Percentiles rank a stretch among this genome's conserved stretches.
Conservation (phyloP, 129 eudicot genomes). For the Saussurea involucrata region DNA sequence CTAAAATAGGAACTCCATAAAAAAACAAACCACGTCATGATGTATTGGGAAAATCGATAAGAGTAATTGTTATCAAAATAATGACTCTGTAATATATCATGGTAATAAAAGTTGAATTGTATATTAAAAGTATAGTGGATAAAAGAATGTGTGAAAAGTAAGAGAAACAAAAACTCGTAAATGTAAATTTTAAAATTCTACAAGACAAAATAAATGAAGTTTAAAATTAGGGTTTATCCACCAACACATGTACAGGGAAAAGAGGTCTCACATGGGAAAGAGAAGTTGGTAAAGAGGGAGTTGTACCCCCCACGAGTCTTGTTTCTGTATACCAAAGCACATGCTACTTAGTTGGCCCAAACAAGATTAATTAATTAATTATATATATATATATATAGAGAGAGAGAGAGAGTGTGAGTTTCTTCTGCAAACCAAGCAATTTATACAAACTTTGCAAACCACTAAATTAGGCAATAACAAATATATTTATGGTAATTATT, state of each 20-base stretch:
- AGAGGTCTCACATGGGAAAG: conserved; percentile 27
- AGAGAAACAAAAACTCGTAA: neutral
- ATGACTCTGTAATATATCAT: neutral
- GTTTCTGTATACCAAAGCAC: conserved; percentile 29
- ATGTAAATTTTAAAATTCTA: neutral
- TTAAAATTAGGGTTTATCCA: conserved; percentile 14
- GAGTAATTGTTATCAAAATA: neutral
- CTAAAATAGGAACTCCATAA: too few relatives aligned
- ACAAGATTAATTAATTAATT: conserved; percentile 13
- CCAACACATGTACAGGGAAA: conserved; percentile 24
- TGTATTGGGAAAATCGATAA: too few relatives aligned
- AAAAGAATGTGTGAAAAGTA: neutral
- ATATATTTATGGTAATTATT: too few relatives aligned
- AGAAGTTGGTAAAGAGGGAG: conserved; percentile 29
- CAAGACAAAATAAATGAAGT: neutral
- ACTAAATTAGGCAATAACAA: too few relatives aligned
- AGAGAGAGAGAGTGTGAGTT: too few relatives aligned
- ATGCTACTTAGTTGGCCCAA: conserved; percentile 27
- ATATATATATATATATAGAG: too few relatives aligned
- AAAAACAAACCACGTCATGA: neutral
- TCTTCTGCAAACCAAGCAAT: too few relatives aligned
- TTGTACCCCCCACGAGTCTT: conserved; percentile 34
- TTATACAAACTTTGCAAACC: too few relatives aligned
- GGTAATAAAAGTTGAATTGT: neutral
- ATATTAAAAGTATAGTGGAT: neutral